phyloP scores from a whole-genome alignment of 2,329 filamentous ascomycete genomes.

The Clonostachys rosea region DNA sequence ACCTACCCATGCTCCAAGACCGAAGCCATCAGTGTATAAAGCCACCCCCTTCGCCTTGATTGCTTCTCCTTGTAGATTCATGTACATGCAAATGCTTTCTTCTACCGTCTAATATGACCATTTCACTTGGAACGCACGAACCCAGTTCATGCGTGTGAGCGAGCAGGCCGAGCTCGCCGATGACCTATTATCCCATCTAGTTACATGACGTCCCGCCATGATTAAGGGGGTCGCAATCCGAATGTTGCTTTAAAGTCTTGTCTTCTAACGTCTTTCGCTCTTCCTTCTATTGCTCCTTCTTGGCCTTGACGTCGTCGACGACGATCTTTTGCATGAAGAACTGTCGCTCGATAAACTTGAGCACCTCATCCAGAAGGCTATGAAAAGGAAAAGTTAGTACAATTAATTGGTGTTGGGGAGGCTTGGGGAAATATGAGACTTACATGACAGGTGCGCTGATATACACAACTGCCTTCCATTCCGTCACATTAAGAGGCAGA shows the following conservation, averaged over 20 bases:
- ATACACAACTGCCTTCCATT: slow-evolving; percentile 87
- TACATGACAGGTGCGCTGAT: slow-evolving; percentile 93
- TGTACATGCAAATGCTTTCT: too few species aligned
- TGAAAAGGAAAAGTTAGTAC: background rate
- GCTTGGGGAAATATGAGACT: slow-evolving; percentile 31
- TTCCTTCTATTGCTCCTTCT: slow-evolving; percentile 48
- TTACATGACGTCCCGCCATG: slow-evolving; percentile 10
- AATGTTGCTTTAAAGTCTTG: slow-evolving; percentile 1
- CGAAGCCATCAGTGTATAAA: too few species aligned
- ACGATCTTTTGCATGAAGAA: slow-evolving; percentile 54
- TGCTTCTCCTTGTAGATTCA: too few species aligned
- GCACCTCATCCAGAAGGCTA: slow-evolving; percentile 75
- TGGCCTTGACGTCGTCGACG: slow-evolving; percentile 30
- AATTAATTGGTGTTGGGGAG: background rate
- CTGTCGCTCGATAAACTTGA: slow-evolving; percentile 73
- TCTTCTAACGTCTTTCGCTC: slow-evolving; percentile 6
- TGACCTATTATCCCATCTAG: slow-evolving; percentile 6
- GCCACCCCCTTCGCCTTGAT: too few species aligned
- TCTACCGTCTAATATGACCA: too few species aligned
- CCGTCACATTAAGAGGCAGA: slow-evolving; percentile 74
- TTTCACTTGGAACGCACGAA: too few species aligned
- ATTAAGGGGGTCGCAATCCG: slow-evolving; percentile 4
- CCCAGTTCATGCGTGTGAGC: background rate
- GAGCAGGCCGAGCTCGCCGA: background rate
- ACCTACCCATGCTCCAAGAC: too few species aligned